Evolutionary conservation across 371 early-diverging fungal species (phyloP).

Genomic region (Umbelopsis sp.): DNA sequence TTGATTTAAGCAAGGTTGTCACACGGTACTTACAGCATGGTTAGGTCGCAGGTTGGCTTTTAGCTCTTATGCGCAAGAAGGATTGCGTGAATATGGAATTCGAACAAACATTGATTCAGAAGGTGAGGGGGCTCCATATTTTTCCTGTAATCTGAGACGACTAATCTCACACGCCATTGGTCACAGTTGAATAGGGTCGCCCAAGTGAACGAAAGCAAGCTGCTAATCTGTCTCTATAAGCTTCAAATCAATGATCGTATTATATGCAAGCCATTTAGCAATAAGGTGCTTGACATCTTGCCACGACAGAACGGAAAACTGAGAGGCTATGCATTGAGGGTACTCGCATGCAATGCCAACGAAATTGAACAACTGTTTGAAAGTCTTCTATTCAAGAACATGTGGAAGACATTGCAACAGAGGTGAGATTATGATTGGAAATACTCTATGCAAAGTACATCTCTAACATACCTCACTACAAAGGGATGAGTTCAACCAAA

Average conservation of each 20-base stretch:
- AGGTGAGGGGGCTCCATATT: constrained; percentile 25
- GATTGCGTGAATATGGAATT: constrained; percentile 26
- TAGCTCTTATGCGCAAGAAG: constrained; percentile 42
- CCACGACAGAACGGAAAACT: constrained; percentile 38
- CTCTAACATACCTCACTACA: background rate
- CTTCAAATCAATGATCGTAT: constrained; percentile 45
- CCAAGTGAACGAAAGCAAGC: constrained; percentile 18
- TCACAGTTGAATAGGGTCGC: background rate
- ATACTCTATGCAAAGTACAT: background rate
- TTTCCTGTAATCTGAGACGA: background rate
- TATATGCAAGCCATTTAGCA: constrained; percentile 38
- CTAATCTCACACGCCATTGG: background rate
- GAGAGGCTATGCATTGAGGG: constrained; percentile 52
- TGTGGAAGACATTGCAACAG: constrained; percentile 34
- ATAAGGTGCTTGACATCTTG: constrained; percentile 40
- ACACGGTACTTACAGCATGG: background rate
- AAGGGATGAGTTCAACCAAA: constrained; percentile 63
- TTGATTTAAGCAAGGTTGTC: background rate
- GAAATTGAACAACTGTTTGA: constrained; percentile 52
- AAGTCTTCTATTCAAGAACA: constrained; percentile 25
- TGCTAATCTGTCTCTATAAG: constrained; percentile 47
- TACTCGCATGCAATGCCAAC: constrained; percentile 55
- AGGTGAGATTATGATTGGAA: constrained; percentile 28
- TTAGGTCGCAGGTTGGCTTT: constrained; percentile 44
- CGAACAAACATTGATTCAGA: constrained; percentile 30